Evolutionary conservation across 2,329 filamentous ascomycete species (phyloP).

Genomic region (Fonsecaea monophora): DNA sequence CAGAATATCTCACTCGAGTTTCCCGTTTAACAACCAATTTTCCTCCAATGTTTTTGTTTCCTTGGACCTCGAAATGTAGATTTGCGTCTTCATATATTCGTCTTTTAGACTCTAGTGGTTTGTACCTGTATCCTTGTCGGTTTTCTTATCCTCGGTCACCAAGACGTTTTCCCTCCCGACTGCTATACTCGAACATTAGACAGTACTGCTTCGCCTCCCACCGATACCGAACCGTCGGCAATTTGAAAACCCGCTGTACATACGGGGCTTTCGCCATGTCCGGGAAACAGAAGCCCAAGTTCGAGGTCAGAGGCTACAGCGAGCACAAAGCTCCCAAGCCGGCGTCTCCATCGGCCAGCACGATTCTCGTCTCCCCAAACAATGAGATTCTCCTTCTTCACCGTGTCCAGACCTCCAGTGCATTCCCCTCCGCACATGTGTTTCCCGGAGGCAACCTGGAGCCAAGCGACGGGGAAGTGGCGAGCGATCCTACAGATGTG

Average conservation of each 20-base stretch:
- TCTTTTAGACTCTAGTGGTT: not conserved
- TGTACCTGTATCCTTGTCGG: not conserved
- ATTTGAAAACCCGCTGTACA: not conserved
- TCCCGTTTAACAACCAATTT: not conserved
- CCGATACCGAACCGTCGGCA: not conserved
- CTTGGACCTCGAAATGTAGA: constrained; percentile 3
- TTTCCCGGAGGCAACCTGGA: constrained; percentile 87
- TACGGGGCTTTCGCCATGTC: constrained; percentile 38
- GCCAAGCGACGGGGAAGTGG: constrained; percentile 73
- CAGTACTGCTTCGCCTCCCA: not conserved
- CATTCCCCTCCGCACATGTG: constrained; percentile 91
- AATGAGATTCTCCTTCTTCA: constrained; percentile 90
- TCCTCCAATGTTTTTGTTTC: constrained; percentile 11
- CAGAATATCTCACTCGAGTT: not conserved
- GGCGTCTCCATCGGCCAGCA: constrained; percentile 57
- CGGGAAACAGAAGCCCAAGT: constrained; percentile 48
- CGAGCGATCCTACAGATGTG: constrained; percentile 52
- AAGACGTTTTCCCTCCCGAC: not conserved
- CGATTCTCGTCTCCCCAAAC: constrained; percentile 81
- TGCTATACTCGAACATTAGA: not conserved
- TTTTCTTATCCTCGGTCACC: not conserved
- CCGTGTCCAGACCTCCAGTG: constrained; percentile 79
- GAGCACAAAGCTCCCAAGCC: constrained; percentile 34
- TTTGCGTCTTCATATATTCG: not conserved
- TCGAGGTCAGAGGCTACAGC: constrained; percentile 60